Base-by-base conservation (phyloP, 345 rosid species). In the Dimocarpus longan region DNA sequence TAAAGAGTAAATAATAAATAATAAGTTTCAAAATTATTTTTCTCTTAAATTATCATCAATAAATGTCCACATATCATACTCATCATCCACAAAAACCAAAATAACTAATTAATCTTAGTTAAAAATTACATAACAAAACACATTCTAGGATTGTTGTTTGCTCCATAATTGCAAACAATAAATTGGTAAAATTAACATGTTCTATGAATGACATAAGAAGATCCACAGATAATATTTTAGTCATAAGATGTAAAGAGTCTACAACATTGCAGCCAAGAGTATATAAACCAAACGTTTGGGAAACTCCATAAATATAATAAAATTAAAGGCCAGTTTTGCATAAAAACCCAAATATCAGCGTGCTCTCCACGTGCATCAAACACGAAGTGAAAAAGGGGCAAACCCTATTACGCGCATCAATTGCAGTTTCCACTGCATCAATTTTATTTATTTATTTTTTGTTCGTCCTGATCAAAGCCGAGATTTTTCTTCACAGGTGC, bases 401-500 rank as follows among this genome's bases (percentile, higher is more conserved):
- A 63, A 28, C 43, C 70, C 70, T 72, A 56, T 26, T 62, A 0
- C 13, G 19, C 37, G 0, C 66, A n/a, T 21, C 46, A 6, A 4
- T 28, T 44, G 39, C 40, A 22, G 15, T 62, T 74, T 44, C 24
- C 26, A 3, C 42, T 44, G 21, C 39, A 50, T 50, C 37, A 11
- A 4, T 32, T 32, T 32, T 32, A 3, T 21, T n/a, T 21, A 0
- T 60, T 3, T 15, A 1, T 6, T 60, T 26, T 3, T 13, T 19
- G 8, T 26, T 59, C 7, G 13, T 66, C 21, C 21, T 56, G 21
- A 66, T 66, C 10, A 52, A 32, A 66, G 28, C 64, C 13, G 18
- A 50, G 50, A 18, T 66, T 28, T 37, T 52, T 48, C 62, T 28
- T 60, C 28, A 26, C 65, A 54, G 72, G 79, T 76, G 66, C 22